Percentiles rank a stretch among this genome's conserved stretches.
Conservation (phyloP, 768 basidiomycete species). For the Auricularia auricula-judae region DNA sequence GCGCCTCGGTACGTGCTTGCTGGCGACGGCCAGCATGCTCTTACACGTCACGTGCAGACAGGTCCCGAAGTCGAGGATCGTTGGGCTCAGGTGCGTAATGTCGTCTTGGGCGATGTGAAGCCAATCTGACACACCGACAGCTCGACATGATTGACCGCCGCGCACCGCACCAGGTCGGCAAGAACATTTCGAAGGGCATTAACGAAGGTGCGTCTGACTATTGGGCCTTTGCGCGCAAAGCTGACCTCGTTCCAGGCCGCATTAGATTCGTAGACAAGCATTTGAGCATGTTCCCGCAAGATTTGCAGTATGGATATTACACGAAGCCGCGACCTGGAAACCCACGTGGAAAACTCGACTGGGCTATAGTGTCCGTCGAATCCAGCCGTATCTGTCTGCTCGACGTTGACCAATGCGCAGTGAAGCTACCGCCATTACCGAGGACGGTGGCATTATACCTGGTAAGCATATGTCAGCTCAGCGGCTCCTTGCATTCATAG, state of each 20-base stretch:
- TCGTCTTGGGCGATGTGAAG: background rate
- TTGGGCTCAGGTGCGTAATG: constrained; percentile 10
- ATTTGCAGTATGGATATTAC: constrained; percentile 13
- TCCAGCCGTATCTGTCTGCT: no score
- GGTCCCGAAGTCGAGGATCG: constrained; percentile 14
- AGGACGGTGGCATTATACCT: constrained; percentile 15
- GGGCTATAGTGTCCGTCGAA: constrained; percentile 11
- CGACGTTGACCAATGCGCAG: no score
- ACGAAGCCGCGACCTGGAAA: constrained; percentile 7
- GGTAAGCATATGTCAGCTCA: background rate
- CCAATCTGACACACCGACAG: background rate
- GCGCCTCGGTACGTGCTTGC: background rate
- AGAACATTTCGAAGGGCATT: constrained; percentile 16
- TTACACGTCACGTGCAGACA: background rate
- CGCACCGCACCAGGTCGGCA: constrained; percentile 18
- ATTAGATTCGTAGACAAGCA: constrained; percentile 17
- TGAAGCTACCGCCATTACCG: constrained; percentile 15
- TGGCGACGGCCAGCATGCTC: background rate
- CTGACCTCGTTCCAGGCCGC: background rate
- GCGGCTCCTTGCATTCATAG: no score
- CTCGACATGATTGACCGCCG: constrained; percentile 12
- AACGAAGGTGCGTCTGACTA: constrained; percentile 9
- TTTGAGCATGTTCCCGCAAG: constrained; percentile 13
- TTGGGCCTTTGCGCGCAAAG: background rate
- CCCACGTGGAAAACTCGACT: constrained; percentile 17